Conservation (phyloP, 2,329 filamentous ascomycete genomes). For the Hypomyces rosellus region DNA sequence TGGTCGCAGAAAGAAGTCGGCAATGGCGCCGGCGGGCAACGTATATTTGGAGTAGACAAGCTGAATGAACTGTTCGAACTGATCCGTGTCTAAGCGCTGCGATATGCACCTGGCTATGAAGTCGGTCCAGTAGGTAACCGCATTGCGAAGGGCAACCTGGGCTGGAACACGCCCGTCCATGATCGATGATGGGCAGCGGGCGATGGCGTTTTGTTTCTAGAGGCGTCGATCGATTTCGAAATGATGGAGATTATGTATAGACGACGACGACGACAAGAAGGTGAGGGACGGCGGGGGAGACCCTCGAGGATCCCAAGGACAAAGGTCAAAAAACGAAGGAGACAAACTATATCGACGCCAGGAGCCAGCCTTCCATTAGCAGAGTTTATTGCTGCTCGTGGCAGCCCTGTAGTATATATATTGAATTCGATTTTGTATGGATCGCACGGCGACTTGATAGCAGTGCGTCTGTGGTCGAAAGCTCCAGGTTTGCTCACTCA, state of each 20-base stretch:
- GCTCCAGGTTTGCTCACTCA: too few species aligned
- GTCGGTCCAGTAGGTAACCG: conserved; percentile 39
- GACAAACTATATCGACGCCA: neutral
- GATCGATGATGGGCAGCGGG: neutral
- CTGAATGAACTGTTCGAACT: conserved; percentile 46
- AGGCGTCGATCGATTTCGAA: too few species aligned
- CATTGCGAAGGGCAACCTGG: conserved; percentile 20
- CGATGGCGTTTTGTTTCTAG: neutral
- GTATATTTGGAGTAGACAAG: conserved; percentile 46
- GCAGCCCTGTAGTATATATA: neutral
- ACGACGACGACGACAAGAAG: too few species aligned
- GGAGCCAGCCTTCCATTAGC: neutral
- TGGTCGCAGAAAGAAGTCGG: conserved; percentile 54
- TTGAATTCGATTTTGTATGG: too few species aligned
- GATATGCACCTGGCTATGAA: conserved; percentile 47
- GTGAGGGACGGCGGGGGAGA: too few species aligned
- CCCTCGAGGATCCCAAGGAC: too few species aligned
- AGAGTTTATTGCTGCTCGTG: conserved; percentile 1
- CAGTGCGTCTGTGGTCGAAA: too few species aligned
- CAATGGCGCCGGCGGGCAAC: conserved; percentile 44
- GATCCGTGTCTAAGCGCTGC: conserved; percentile 44
- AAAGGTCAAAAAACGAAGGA: too few species aligned
- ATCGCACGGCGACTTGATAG: too few species aligned
- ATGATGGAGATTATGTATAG: too few species aligned
- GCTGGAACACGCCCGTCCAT: conserved; percentile 23